Percentiles rank a stretch among this genome's conserved stretches.
Conservation (phyloP, 805 yeast species). For the Candida pseudoglaebosa region DNA sequence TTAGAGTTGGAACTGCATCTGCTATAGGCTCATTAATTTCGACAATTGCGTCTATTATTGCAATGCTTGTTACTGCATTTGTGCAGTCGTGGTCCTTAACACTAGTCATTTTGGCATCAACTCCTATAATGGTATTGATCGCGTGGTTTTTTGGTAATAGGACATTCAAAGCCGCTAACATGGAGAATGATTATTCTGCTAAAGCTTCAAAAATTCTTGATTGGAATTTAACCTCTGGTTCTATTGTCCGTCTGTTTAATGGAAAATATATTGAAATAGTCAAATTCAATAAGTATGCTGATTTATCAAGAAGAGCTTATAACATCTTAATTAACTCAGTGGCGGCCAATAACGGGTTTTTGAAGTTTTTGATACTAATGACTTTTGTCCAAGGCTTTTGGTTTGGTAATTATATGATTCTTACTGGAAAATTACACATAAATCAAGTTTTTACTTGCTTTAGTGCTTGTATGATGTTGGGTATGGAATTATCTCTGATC, state of each 20-base stretch:
- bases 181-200: conserved; percentile 56
- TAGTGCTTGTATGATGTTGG: conserved; percentile 72
- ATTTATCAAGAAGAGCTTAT: conserved; percentile 35
- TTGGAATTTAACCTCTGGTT: conserved; percentile 64
- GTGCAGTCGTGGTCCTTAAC: conserved; percentile 84
- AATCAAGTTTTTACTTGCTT: conserved; percentile 79
- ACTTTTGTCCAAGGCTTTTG: conserved; percentile 92
- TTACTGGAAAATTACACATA: conserved; percentile 44
- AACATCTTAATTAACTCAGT: conserved; percentile 44
- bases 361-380: conserved; percentile 55
- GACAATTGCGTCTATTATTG: conserved; percentile 48
- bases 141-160: conserved; percentile 49
- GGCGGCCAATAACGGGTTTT: conserved; percentile 52
- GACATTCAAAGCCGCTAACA: conserved; percentile 45
- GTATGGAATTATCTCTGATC: conserved; percentile 53
- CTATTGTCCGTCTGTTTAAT: conserved; percentile 57
- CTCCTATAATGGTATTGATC: conserved; percentile 60
- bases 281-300: conserved; percentile 37
- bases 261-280: conserved; percentile 51
- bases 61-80: conserved; percentile 62
- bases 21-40: conserved; percentile 56
- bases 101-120: conserved; percentile 63
- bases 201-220: conserved; percentile 57
- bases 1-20: conserved; percentile 65
- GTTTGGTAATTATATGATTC: conserved; percentile 76